Conservation (phyloP, 306 rosid genomes). For the Amphicarpaea edgeworthii region DNA sequence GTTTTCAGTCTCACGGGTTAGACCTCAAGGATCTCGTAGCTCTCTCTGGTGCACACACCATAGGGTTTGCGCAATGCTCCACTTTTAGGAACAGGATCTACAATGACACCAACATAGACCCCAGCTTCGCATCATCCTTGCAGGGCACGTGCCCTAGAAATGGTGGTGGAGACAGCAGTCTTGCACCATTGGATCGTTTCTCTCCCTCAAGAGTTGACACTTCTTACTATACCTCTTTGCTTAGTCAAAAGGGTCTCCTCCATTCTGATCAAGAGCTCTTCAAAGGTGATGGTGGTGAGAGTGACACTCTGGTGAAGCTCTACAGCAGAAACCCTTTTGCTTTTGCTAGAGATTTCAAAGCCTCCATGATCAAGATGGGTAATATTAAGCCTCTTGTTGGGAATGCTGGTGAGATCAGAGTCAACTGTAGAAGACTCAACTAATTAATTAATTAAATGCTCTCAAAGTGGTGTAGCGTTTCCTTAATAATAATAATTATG, state of each 20-base stretch:
- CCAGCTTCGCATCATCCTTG: slow-evolving; percentile 29
- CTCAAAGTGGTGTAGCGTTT: slow-evolving; percentile 7
- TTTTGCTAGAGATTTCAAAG: slow-evolving; percentile 50
- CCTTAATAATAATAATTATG: not conserved
- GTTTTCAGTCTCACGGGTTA: slow-evolving; percentile 47
- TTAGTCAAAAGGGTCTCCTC: slow-evolving; percentile 46
- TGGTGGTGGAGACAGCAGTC: slow-evolving; percentile 40
- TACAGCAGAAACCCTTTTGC: slow-evolving; percentile 27
- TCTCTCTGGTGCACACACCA: slow-evolving; percentile 63
- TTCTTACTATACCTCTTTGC: slow-evolving; percentile 43
- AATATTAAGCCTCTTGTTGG: slow-evolving; percentile 35
- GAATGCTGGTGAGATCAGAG: slow-evolving; percentile 45
- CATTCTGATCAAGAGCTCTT: slow-evolving; percentile 61
- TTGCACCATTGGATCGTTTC: slow-evolving; percentile 44
- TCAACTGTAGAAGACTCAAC: slow-evolving; percentile 50
- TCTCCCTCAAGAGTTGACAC: slow-evolving; percentile 44
- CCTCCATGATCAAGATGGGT: slow-evolving; percentile 60
- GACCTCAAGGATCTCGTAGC: slow-evolving; percentile 50
- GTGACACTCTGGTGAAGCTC: slow-evolving; percentile 43
- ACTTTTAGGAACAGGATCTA: slow-evolving; percentile 44
- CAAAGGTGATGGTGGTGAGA: slow-evolving; percentile 44
- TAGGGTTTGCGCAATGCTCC: slow-evolving; percentile 48
- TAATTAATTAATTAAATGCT: not conserved
- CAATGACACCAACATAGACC: slow-evolving; percentile 52
- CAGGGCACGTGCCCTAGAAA: slow-evolving; percentile 34